Evolutionary conservation across 768 basidiomycete genomes (phyloP).

Genomic region (Mycena alexandri): DNA sequence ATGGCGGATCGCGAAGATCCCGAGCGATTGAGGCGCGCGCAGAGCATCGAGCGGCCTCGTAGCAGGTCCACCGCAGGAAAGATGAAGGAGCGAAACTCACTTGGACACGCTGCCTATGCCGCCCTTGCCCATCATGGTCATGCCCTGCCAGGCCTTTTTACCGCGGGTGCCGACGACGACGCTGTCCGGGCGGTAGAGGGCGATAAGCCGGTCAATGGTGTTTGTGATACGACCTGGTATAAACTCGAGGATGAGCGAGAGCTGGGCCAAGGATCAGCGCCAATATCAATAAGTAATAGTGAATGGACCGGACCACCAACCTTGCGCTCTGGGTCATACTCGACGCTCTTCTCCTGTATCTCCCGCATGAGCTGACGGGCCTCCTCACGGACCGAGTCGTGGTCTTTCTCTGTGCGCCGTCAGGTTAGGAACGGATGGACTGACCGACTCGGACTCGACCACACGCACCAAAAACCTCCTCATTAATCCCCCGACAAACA

Average conservation of each 20-base stretch:
- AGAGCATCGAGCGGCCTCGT: too few species aligned
- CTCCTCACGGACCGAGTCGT: conserved; percentile 83
- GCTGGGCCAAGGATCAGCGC: conserved; percentile 51
- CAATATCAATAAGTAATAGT: background rate
- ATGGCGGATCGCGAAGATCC: too few species aligned
- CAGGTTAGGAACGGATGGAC: background rate
- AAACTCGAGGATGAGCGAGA: conserved; percentile 94
- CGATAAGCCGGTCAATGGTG: conserved; percentile 92
- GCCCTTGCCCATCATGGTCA: conserved; percentile 51
- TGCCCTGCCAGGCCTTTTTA: conserved; percentile 56
- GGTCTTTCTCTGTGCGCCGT: conserved; percentile 71
- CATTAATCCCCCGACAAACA: conserved; percentile 90
- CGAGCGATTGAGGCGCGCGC: too few species aligned
- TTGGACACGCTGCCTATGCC: conserved; percentile 68
- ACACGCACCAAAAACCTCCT: conserved; percentile 81
- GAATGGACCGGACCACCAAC: conserved; percentile 51
- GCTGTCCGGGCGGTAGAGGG: conserved; percentile 91
- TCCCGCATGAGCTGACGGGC: conserved; percentile 84
- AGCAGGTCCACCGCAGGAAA: too few species aligned
- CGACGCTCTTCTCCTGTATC: conserved; percentile 85
- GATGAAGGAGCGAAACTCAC: too few species aligned
- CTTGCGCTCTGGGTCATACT: conserved; percentile 83
- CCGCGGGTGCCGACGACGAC: conserved; percentile 95
- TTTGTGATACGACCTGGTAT: conserved; percentile 92
- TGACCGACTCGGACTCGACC: background rate